A percentile compares a stretch with the other conserved stretches of the same genome.
Evolutionary conservation across 768 basidiomycete genomes (phyloP).

Genomic region (Kwoniella europaea): DNA sequence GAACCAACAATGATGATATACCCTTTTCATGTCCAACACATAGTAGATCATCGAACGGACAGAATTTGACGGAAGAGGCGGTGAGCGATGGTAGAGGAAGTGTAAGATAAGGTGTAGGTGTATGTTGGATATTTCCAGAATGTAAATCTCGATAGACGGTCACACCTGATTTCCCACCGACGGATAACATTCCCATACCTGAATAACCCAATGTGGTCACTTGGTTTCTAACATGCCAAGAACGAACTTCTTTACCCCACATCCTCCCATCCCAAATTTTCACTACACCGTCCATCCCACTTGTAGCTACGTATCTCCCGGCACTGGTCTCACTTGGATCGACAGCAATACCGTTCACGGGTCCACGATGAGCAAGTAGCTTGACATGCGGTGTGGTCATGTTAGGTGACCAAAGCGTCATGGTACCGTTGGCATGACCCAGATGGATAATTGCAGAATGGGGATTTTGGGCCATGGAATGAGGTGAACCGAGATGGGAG

Average conservation of each 20-base stretch:
- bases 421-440: constrained; percentile 87
- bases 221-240: constrained; percentile 66
- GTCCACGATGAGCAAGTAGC: constrained; percentile 86
- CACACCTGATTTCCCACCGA: constrained; percentile 80
- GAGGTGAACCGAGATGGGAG: constrained; percentile 84
- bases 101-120: constrained; percentile 79
- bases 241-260: constrained; percentile 86
- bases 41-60: constrained; percentile 63
- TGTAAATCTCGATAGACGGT: constrained; percentile 73
- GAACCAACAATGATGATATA: constrained; percentile 82
- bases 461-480: constrained; percentile 83
- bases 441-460: constrained; percentile 94
- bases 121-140: constrained; percentile 59
- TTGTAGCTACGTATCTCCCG: constrained; percentile 88
- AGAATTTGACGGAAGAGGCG: constrained; percentile 76
- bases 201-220: constrained; percentile 82
- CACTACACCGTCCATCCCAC: constrained; percentile 82
- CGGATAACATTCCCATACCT: constrained; percentile 77
- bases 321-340: constrained; percentile 73
- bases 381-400: constrained; percentile 88
- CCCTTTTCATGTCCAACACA: constrained; percentile 64
- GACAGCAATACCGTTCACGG: constrained; percentile 76
- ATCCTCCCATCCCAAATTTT: constrained; percentile 98
- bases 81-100: constrained; percentile 82
- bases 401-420: constrained; percentile 97